Conservation (phyloP, 257 asterid genomes). For the Salvia splendens region DNA sequence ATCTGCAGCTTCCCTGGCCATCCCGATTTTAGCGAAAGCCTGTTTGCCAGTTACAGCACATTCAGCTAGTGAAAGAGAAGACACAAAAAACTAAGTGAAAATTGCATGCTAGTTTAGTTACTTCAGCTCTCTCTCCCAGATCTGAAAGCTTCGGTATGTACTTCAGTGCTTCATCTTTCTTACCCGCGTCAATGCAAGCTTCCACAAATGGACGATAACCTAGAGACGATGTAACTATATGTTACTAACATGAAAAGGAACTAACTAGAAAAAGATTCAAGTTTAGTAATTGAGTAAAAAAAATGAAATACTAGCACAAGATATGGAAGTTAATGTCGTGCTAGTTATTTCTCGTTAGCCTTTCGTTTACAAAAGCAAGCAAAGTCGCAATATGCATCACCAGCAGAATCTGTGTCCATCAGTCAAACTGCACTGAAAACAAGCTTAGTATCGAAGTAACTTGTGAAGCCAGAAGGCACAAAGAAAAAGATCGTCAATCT, state of each 20-base stretch:
- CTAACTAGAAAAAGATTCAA: not conserved
- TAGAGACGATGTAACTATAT: conserved; percentile 31
- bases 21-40: conserved; percentile 93
- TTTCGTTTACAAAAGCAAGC: too few relatives aligned
- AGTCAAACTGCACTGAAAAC: too few relatives aligned
- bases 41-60: conserved; percentile 31
- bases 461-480: too few relatives aligned
- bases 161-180: conserved; percentile 81
- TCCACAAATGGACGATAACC: conserved; percentile 98
- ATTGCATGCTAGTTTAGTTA: conserved; percentile 23
- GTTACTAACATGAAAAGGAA: not conserved
- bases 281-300: not conserved
- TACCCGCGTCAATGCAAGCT: conserved; percentile 90
- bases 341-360: too few relatives aligned
- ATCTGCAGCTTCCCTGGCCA: conserved; percentile 97
- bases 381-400: too few relatives aligned
- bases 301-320: conserved; percentile 6
- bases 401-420: too few relatives aligned
- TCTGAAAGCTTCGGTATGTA: conserved; percentile 88
- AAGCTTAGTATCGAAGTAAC: too few relatives aligned
- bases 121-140: conserved; percentile 93
- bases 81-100: conserved; percentile 6
- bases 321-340: not conserved
- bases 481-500: too few relatives aligned
- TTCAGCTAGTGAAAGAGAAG: not conserved